These are phyloP conservation scores for Baorangia bicolor DNA, from an alignment of 768 basidiomycete species.

Conservation along the genomic window DNA sequence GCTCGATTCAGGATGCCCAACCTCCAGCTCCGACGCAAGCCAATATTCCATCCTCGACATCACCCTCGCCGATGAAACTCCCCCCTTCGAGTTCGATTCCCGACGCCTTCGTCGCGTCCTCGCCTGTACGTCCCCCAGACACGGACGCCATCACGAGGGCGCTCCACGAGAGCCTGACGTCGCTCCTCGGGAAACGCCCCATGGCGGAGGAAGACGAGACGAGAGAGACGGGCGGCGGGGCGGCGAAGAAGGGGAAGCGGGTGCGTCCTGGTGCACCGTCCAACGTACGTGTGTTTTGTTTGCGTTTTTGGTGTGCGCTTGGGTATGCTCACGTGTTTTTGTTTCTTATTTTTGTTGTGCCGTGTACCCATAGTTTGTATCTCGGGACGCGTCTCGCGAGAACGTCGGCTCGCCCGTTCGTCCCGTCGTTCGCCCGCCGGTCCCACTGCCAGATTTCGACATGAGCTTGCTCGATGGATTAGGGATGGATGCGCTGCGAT, in stretches of 20 bases:
- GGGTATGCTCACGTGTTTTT: background rate
- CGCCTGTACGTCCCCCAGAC: constrained; percentile 37
- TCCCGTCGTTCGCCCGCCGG: background rate
- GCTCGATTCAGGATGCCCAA: no score
- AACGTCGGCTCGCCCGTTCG: constrained; percentile 11
- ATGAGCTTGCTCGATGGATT: constrained; percentile 27
- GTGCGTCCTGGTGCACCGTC: constrained; percentile 37
- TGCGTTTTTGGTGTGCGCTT: background rate
- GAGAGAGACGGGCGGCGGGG: constrained; percentile 14
- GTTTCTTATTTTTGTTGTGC: background rate
- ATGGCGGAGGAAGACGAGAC: constrained; percentile 40
- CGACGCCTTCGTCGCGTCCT: constrained; percentile 15
- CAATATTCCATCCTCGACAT: constrained; percentile 57
- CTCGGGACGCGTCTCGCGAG: constrained; percentile 40
- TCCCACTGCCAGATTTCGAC: no score
- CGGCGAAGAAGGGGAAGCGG: constrained; percentile 34
- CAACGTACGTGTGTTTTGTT: constrained; percentile 28
- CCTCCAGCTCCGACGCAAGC: constrained; percentile 17
- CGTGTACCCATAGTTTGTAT: no score
- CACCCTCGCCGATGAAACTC: no score
- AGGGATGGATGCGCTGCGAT: constrained; percentile 12
- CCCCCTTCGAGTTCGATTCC: constrained; percentile 17
- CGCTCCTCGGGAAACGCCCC: constrained; percentile 66
- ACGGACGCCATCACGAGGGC: constrained; percentile 50
- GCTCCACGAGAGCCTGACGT: constrained; percentile 65